Percentiles rank a stretch among this genome's conserved stretches.
Conservation (phyloP, 805 yeast species). For the Teunomyces panamensis region DNA sequence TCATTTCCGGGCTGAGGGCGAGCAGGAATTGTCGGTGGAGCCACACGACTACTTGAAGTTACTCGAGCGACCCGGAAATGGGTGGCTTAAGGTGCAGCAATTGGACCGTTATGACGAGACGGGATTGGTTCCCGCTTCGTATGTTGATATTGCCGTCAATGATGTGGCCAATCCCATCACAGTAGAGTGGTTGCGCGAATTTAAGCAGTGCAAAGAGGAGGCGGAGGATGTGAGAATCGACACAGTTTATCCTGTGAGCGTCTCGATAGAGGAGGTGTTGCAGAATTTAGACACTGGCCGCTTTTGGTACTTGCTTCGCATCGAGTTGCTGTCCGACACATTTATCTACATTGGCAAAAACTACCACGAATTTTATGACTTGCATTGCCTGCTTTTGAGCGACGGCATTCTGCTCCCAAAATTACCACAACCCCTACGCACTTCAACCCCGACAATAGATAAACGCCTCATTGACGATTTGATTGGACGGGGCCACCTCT, state of each 20-base stretch:
- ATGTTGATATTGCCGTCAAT: constrained; percentile 38
- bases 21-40: constrained; percentile 25
- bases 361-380: constrained; percentile 36
- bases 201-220: neutral
- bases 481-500: constrained; percentile 19
- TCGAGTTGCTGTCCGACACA: constrained; percentile 22
- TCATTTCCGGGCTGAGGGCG: constrained; percentile 26
- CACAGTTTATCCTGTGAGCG: constrained; percentile 7
- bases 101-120: constrained; percentile 17
- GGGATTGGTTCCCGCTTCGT: constrained; percentile 40
- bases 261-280: constrained; percentile 25
- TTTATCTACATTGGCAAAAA: constrained; percentile 24
- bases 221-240: neutral
- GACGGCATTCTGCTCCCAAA: constrained; percentile 19
- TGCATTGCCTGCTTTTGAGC: constrained; percentile 19
- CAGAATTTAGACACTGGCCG: constrained; percentile 17
- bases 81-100: constrained; percentile 36
- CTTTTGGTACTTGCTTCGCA: constrained; percentile 34
- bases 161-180: constrained; percentile 33
- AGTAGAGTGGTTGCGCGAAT: constrained; percentile 29
- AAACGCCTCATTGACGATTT: constrained; percentile 14
- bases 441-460: constrained; percentile 8
- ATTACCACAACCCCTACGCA: constrained; percentile 26
- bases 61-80: constrained; percentile 36
- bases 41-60: constrained; percentile 30